phyloP scores from a whole-genome alignment of 1,284 basidiomycete species.

The Pterulicium gracile region DNA sequence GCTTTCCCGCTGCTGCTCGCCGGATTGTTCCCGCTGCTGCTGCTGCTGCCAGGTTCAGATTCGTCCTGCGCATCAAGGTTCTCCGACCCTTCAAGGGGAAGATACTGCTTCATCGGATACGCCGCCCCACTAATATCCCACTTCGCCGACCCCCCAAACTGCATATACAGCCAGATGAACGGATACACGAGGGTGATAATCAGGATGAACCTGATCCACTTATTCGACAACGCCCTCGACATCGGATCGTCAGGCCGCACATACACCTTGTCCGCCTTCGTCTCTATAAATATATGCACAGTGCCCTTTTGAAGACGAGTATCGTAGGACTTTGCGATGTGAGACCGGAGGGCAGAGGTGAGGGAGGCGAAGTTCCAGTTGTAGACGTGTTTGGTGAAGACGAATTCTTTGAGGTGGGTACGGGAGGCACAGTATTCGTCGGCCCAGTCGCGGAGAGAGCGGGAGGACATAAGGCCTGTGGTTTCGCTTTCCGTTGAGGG shows the following conservation, averaged over 20 bases:
- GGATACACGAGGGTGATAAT: constrained; percentile 51
- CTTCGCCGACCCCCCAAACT: constrained; percentile 38
- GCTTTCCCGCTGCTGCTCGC: constrained; percentile 6
- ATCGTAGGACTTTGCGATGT: constrained; percentile 26
- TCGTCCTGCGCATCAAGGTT: too few species aligned
- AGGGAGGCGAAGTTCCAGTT: constrained; percentile 50
- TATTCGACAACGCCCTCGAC: constrained; percentile 38
- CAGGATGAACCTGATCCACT: constrained; percentile 40
- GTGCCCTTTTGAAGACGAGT: constrained; percentile 28
- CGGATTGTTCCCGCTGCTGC: constrained; percentile 10
- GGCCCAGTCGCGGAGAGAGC: constrained; percentile 55
- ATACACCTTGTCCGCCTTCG: constrained; percentile 24
- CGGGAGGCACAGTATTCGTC: constrained; percentile 54
- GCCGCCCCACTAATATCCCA: constrained; percentile 53
- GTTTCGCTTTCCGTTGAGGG: constrained; percentile 16
- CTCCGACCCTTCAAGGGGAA: constrained; percentile 10
- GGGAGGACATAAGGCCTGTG: constrained; percentile 33
- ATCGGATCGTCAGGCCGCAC: constrained; percentile 42
- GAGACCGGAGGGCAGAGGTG: constrained; percentile 28
- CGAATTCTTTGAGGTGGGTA: constrained; percentile 56
- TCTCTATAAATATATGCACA: constrained; percentile 31
- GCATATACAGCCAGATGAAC: constrained; percentile 49
- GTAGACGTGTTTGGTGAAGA: constrained; percentile 41
- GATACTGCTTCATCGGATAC: constrained; percentile 33
- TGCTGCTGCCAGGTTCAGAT: constrained; percentile 9